phyloP scores from a whole-genome alignment of 345 rosid species.

The Camelina hispida region DNA sequence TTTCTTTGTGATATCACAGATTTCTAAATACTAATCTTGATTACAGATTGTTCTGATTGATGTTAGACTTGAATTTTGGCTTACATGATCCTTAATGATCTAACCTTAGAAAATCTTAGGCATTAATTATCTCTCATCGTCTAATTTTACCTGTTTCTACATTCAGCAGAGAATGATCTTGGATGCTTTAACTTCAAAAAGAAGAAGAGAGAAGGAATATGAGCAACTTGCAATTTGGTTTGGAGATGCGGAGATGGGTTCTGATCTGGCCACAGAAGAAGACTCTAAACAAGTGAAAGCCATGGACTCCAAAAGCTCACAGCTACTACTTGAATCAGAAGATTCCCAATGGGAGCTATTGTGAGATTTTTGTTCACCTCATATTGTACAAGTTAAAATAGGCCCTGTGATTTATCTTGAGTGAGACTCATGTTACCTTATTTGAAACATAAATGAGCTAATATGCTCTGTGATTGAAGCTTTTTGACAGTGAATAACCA shows the following conservation, averaged over 20 bases:
- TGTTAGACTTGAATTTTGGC: not conserved
- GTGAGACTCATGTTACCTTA: conserved; percentile 19
- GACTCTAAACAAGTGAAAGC: conserved; percentile 24
- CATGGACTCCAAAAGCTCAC: conserved; percentile 32
- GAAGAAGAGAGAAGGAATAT: conserved; percentile 69
- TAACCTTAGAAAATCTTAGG: not conserved
- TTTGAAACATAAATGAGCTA: conserved; percentile 29
- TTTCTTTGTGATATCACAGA: not conserved
- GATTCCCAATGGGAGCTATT: conserved; percentile 76
- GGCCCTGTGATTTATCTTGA: not conserved
- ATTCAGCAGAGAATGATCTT: conserved; percentile 63
- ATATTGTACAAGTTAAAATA: conserved; percentile 5
- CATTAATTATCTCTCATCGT: not conserved
- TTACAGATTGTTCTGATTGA: conserved; percentile 6
- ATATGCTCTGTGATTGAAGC: conserved; percentile 33
- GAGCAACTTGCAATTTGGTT: conserved; percentile 79
- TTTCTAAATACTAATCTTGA: not conserved
- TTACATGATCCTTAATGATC: not conserved
- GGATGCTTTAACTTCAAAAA: conserved; percentile 65
- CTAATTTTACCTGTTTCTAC: conserved; percentile 15
- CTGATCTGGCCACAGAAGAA: conserved; percentile 38
- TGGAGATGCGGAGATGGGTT: conserved; percentile 61
- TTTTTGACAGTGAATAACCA: conserved; percentile 21
- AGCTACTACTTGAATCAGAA: conserved; percentile 28
- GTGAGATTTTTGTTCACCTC: conserved; percentile 44